Evolutionary conservation across 192 early-diverging fungal genomes (phyloP), one percentile per base, ranked within the genome.

Genomic region (Phlyctochytrium planicorne): DNA sequence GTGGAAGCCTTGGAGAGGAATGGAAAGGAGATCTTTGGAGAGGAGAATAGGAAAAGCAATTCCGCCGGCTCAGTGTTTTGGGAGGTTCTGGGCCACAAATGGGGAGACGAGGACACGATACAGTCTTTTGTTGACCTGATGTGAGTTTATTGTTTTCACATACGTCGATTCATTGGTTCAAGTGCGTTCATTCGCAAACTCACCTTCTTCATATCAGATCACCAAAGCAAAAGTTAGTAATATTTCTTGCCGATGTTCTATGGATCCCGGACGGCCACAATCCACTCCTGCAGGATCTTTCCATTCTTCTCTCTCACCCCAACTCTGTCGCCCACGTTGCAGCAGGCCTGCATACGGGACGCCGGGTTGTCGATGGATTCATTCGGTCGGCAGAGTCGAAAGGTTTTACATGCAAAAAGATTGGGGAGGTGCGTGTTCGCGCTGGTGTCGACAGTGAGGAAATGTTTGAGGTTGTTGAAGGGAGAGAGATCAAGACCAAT

Each of bases 51-150:
- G 25, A 50, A 23, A 23, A 36, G 25, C 4, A 3, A 6, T 2
- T 4, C 50, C 16, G 40, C 63, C 3, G 6, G 6, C 29, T 0
- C 29, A 10, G 61, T 29, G 1, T 20, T 40, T 29, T 70, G 68
- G 68, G 60, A 70, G 31, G 68, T 70, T 23, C 16, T 70, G 12
- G 60, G 60, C 4, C 68, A 70, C 55, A 61, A 23, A n/a, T 70
- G 68, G 68, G 68, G 60, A 53, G 30, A 59, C 14, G 24, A 35
- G 16, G 2, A 3, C 2, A 33, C 67, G 2, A n/a, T 68, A 1
- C 2, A 34, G 14, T 24, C 34, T 24, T 34, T 68, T n/a, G 32
- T 62, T 24, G n/a, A 33, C 33, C 34, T 25, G 23, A 52, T 55
- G 20, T 30, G 40, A 33, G 27, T 52, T 30, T 3, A 16, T 10